Base-by-base conservation (phyloP, 2,329 filamentous ascomycete genomes). In the Ascochyta pisi region DNA sequence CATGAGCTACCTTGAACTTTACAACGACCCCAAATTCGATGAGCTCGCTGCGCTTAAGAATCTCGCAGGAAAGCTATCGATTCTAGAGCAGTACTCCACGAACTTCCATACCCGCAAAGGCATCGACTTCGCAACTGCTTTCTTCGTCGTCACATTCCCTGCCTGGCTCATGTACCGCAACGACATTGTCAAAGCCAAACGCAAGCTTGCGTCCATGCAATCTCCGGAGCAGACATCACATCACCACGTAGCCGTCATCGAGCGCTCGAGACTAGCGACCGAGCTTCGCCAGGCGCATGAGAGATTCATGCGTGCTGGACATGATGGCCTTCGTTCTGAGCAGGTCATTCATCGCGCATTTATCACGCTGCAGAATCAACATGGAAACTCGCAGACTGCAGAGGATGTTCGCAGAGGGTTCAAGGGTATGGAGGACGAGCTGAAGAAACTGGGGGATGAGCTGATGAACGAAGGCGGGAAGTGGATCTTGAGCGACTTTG, bases 201-300 rank as follows among this genome's bases (percentile, higher is more conserved):
- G 48, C 33, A 38, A 23, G 8, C 16, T 38, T 9, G 31, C 19
- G 1, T 16, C 37, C 38, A 34, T 47, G 33, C 31, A 42, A 15
- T 12, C 22, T 3, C 3, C 34, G 29, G 38, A 45, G 33, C 4
- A 41, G 33, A 13, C 12, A 6, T 7, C 31, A 12, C 38, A 46
- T 12, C 53, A 39, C 38, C 53, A 51, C 9, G 23, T 43, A 1
- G 47, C n/a, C 13, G 26, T 56, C 16, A 29, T 43, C n/a, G 47
- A 51, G 26, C 53, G 47, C 31, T 51, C 39, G 12, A 31, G 48
- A 24, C 42, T 50, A n/a, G 42, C 38, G n/a, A 44, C 47, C 9
- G 40, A 47, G 19, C 38, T 56, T 16, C 37, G 48, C 15, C 38
- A 34, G 7, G 37, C 42, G 4, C 37, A 47, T 13, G 47, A 56